phyloP scores from a whole-genome alignment of 2,329 filamentous ascomycete species.

The Phaeoacremonium minimum region DNA sequence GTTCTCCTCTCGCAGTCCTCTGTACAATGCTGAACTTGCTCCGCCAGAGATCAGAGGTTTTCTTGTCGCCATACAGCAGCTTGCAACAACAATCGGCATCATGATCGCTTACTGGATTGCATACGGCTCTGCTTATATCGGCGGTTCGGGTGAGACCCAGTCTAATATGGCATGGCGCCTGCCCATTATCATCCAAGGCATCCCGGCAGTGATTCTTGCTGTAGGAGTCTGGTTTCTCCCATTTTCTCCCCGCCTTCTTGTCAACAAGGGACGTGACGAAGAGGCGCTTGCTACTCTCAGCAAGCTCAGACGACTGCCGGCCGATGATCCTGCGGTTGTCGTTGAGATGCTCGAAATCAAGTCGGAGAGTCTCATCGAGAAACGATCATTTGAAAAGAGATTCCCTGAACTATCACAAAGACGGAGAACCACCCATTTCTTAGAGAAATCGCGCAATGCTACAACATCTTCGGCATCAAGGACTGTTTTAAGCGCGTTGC shows the following conservation, averaged over 20 bases:
- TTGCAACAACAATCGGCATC: slow-evolving; percentile 7
- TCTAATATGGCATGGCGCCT: not conserved
- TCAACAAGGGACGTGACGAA: slow-evolving; percentile 37
- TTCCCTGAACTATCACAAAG: too few species aligned
- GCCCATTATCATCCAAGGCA: not conserved
- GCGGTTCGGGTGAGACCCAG: slow-evolving; percentile 13
- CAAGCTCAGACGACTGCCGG: not conserved
- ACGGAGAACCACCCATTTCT: too few species aligned
- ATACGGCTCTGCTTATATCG: slow-evolving; percentile 9
- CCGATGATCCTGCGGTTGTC: not conserved
- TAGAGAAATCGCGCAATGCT: slow-evolving; percentile 28
- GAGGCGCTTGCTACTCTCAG: not conserved
- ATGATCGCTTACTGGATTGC: slow-evolving; percentile 16
- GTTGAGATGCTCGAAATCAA: slow-evolving; percentile 3
- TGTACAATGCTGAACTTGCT: slow-evolving; percentile 3
- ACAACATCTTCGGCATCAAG: slow-evolving; percentile 18
- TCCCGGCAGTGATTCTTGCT: slow-evolving; percentile 2
- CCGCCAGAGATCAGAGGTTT: slow-evolving; percentile 1
- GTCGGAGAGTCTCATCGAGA: slow-evolving; percentile 1
- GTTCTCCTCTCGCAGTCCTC: not conserved
- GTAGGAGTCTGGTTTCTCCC: slow-evolving; percentile 31
- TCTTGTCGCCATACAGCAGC: slow-evolving; percentile 1
- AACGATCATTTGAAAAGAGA: too few species aligned
- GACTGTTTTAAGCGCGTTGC: slow-evolving; percentile 6
- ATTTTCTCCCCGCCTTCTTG: slow-evolving; percentile 51